Evolutionary conservation across 1,284 basidiomycete species (phyloP).

Genomic region (Schizopora paradoxa): DNA sequence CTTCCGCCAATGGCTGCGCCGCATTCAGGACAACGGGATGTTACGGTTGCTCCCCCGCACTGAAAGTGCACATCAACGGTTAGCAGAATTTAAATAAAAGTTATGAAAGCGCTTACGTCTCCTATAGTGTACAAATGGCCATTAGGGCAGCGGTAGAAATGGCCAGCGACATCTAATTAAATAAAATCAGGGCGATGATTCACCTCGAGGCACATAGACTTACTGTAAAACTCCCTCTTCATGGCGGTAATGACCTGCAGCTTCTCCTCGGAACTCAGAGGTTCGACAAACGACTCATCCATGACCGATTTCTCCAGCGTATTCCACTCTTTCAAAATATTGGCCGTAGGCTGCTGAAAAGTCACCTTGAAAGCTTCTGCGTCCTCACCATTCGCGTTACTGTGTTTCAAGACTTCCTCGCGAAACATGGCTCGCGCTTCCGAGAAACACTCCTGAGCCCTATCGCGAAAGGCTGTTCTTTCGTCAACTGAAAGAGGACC

Average conservation of each 20-base stretch:
- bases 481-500: slow-evolving; percentile 16
- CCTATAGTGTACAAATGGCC: slow-evolving; percentile 46
- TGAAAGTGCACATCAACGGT: not conserved
- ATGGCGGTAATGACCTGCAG: slow-evolving; percentile 41
- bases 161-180: slow-evolving; percentile 38
- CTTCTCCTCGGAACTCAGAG: slow-evolving; percentile 44
- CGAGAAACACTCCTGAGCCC: slow-evolving; percentile 27
- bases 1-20: slow-evolving; percentile 12
- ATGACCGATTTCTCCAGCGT: slow-evolving; percentile 3
- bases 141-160: slow-evolving; percentile 45
- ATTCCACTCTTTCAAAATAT: slow-evolving; percentile 6
- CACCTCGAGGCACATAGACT: slow-evolving; percentile 17
- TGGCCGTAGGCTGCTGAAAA: not conserved
- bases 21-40: slow-evolving; percentile 16
- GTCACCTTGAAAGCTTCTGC: not conserved
- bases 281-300: slow-evolving; percentile 32
- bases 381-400: not conserved
- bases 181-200: not conserved
- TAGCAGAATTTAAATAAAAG: not conserved
- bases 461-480: slow-evolving; percentile 19
- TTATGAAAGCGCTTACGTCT: slow-evolving; percentile 31
- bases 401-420: slow-evolving; percentile 15
- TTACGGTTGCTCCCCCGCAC: slow-evolving; percentile 15
- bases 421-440: slow-evolving; percentile 29
- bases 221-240: slow-evolving; percentile 31